These are phyloP conservation scores for Anthracocystis setariae DNA, from an alignment of 1,284 basidiomycete species.

Conservation along the genomic window DNA sequence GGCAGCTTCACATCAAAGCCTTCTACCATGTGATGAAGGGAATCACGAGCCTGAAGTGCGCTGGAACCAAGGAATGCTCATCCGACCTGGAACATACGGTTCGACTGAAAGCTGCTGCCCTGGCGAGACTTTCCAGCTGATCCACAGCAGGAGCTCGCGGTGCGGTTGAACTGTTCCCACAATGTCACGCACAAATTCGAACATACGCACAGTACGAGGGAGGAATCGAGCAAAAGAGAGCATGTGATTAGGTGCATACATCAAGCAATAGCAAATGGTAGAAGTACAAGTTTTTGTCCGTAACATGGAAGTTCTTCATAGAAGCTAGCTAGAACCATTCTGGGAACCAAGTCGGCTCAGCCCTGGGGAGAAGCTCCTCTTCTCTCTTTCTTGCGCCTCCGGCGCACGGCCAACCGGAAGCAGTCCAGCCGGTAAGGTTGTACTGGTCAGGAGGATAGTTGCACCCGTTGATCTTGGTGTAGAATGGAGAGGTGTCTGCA, in stretches of 20 bases:
- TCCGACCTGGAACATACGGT: too few species aligned
- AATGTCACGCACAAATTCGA: too few species aligned
- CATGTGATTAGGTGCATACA: background rate
- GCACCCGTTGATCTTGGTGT: slow-evolving; percentile 47
- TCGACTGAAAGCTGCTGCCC: too few species aligned
- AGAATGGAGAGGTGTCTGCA: slow-evolving; percentile 26
- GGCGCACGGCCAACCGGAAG: slow-evolving; percentile 46
- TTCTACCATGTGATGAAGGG: too few species aligned
- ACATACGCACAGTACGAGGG: too few species aligned
- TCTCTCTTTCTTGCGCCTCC: slow-evolving; percentile 7
- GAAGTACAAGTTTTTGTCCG: slow-evolving; percentile 3
- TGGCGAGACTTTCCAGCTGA: too few species aligned
- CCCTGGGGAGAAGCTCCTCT: background rate
- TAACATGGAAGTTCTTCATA: background rate
- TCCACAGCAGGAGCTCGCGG: too few species aligned
- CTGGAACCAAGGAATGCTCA: too few species aligned
- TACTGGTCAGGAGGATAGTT: slow-evolving; percentile 47
- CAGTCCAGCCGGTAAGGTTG: slow-evolving; percentile 25
- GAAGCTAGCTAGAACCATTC: background rate
- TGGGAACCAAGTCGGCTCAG: slow-evolving; percentile 7
- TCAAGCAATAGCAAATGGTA: slow-evolving; percentile 1
- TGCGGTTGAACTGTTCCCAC: too few species aligned
- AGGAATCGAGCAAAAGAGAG: too few species aligned
- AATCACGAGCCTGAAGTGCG: too few species aligned
- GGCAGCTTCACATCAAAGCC: too few species aligned